Percentiles rank a stretch among this genome's conserved stretches.
phyloP scores from a whole-genome alignment of 2,329 filamentous ascomycete species.

The Fusarium paranaense region DNA sequence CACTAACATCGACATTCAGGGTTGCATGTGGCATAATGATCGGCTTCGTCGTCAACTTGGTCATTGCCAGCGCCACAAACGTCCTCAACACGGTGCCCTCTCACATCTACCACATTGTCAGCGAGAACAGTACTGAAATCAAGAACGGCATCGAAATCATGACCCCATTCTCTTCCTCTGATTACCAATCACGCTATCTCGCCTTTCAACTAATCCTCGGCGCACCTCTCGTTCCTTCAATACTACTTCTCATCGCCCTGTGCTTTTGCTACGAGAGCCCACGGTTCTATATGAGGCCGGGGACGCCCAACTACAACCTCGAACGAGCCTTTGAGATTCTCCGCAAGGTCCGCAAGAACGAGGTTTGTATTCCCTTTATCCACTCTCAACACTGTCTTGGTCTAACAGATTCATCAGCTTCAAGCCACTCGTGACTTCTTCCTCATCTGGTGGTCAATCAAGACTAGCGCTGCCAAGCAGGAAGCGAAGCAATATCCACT shows the following conservation, averaged over 20 bases:
- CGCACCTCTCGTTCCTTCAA: conserved; percentile 50
- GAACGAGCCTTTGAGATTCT: conserved; percentile 50
- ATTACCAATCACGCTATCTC: background rate
- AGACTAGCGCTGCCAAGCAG: background rate
- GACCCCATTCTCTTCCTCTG: background rate
- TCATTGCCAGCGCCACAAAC: conserved; percentile 18
- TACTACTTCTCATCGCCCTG: conserved; percentile 49
- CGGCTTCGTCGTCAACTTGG: conserved; percentile 37
- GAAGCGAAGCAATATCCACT: background rate
- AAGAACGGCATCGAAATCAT: background rate
- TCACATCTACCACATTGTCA: background rate
- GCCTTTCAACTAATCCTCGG: conserved; percentile 49
- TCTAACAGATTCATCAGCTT: conserved; percentile 39
- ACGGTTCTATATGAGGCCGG: conserved; percentile 52
- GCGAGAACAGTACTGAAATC: background rate
- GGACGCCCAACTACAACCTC: conserved; percentile 49
- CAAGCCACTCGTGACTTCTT: conserved; percentile 54
- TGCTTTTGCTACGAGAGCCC: conserved; percentile 56
- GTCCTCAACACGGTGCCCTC: conserved; percentile 5
- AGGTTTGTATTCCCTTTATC: background rate
- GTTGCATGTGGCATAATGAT: conserved; percentile 42
- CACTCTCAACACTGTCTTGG: rapidly evolving
- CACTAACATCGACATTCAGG: conserved; percentile 12
- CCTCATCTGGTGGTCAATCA: conserved; percentile 44
- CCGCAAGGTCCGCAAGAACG: conserved; percentile 47